Percentiles rank a stretch among this genome's conserved stretches.
Evolutionary conservation across 202 grass and related monocot species (phyloP).

Genomic region (Alloteropsis angusta): DNA sequence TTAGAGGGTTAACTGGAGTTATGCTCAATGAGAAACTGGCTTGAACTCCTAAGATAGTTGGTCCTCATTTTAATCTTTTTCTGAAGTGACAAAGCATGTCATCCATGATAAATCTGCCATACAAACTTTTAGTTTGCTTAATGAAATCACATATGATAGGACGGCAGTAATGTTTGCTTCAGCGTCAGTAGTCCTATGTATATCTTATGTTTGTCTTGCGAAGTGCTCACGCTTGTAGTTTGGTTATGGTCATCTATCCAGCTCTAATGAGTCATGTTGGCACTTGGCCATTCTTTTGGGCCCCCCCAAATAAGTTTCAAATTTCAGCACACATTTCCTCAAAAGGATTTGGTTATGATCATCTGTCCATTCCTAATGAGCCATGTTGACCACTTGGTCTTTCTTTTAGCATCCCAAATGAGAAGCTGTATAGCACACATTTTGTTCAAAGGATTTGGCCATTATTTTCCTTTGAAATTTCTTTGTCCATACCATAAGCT

Average conservation of each 20-base stretch:
- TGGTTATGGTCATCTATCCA: not conserved
- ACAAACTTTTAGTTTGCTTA: not conserved
- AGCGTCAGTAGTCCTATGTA: not conserved
- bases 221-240: not conserved
- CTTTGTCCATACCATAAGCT: not conserved
- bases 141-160: not conserved
- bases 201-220: not conserved
- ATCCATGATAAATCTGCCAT: not conserved
- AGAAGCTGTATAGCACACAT: not conserved
- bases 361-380: not conserved
- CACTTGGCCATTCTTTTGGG: not conserved
- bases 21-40: slow-evolving; percentile 4
- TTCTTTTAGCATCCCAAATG: not conserved
- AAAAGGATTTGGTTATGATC: not conserved
- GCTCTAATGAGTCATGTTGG: not conserved
- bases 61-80: not conserved
- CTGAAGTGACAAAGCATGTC: not conserved
- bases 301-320: not conserved
- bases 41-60: slow-evolving; percentile 4
- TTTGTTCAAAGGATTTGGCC: not conserved
- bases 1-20: not conserved
- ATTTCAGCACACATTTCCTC: not conserved
- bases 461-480: not conserved
- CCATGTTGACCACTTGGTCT: not conserved
- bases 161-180: not conserved